Base-by-base conservation (phyloP, 257 asterid species). In the Leonotis leonurus region DNA sequence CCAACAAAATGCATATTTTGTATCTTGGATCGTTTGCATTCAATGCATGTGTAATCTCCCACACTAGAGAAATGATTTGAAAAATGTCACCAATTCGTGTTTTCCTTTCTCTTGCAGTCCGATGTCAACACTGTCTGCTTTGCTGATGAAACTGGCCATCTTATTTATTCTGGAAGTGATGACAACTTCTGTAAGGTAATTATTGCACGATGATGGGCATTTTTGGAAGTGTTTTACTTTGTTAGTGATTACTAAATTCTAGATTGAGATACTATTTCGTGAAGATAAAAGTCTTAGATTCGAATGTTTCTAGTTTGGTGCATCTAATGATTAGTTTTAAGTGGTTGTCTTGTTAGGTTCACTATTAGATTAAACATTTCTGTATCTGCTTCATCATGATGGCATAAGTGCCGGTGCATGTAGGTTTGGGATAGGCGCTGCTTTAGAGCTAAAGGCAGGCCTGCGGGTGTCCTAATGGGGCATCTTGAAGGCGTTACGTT, bases 381-480 rank as follows among this genome's bases (percentile, higher is more conserved):
- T 12, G n/a, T 32, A 48, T 18, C 10, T 12, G 16, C 32, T 32
- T 18, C 20, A 52, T 2, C 5, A 36, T 2, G 21, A 41, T n/a
- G n/a, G n/a, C n/a, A n/a, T n/a, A n/a, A 41, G 20, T 43, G 50
- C 50, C 6, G 24, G 2, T 51, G 25, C 27, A 30, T 60, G 17
- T 70, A 90, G 97, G 95, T 90, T 49, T 90, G 97, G 97, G 96
- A 90, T 75, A 78, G 96, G 70, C 89, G 97, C 6, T 85, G 97
- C 83, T 70, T 82, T 44, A 65, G 79, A 68, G 77, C 84, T 65
- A 80, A 68, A 62, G 87, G 80, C 73, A 85, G 72, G 72, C 86
- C 97, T 36, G 91, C 84, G 2, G 96, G 97, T 56, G 72, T 78
- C 72, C 77, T 87, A 16, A 70, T 69, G 84, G 97, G 97, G 67